Conservation (phyloP, 2,329 filamentous ascomycete species). For the Amauroascus verrucosus region DNA sequence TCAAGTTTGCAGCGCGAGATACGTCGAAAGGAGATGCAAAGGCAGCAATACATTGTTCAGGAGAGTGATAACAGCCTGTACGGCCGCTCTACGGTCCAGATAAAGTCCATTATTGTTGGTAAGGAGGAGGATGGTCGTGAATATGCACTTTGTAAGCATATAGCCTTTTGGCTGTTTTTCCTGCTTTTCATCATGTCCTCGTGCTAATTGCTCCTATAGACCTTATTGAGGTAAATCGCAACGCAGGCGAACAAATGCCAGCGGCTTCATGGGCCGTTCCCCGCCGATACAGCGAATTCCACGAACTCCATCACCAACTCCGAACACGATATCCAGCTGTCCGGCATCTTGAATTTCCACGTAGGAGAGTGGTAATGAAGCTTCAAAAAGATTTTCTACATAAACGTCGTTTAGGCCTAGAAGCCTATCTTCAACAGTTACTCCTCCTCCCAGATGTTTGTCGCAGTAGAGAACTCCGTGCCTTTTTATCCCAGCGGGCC, state of each 20-base stretch:
- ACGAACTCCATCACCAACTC: constrained; percentile 83
- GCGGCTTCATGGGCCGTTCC: constrained; percentile 90
- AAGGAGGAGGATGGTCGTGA: constrained; percentile 87
- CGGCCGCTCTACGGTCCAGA: constrained; percentile 76
- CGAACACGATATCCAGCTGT: constrained; percentile 78
- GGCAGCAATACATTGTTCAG: constrained; percentile 93
- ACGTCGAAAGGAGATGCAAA: constrained; percentile 83
- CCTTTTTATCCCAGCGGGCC: constrained; percentile 80
- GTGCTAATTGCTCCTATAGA: constrained; percentile 36
- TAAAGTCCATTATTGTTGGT: constrained; percentile 87
- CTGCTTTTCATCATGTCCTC: constrained; percentile 30
- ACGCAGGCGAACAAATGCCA: constrained; percentile 90
- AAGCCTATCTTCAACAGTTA: constrained; percentile 73
- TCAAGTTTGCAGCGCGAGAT: constrained; percentile 88
- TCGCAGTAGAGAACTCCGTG: constrained; percentile 78
- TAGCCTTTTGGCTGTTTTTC: background rate
- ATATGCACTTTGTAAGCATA: constrained; percentile 63
- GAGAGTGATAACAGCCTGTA: constrained; percentile 97
- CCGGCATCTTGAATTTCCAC: constrained; percentile 79
- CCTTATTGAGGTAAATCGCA: constrained; percentile 79
- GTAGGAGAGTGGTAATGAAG: constrained; percentile 88
- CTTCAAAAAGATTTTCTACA: constrained; percentile 91
- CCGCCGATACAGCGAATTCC: constrained; percentile 93
- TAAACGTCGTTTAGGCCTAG: constrained; percentile 72
- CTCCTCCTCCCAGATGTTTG: constrained; percentile 86